Evolutionary conservation across 2,329 filamentous ascomycete species (phyloP), one percentile per base, ranked within the genome.

Genomic region (Celoporthe dispersa): DNA sequence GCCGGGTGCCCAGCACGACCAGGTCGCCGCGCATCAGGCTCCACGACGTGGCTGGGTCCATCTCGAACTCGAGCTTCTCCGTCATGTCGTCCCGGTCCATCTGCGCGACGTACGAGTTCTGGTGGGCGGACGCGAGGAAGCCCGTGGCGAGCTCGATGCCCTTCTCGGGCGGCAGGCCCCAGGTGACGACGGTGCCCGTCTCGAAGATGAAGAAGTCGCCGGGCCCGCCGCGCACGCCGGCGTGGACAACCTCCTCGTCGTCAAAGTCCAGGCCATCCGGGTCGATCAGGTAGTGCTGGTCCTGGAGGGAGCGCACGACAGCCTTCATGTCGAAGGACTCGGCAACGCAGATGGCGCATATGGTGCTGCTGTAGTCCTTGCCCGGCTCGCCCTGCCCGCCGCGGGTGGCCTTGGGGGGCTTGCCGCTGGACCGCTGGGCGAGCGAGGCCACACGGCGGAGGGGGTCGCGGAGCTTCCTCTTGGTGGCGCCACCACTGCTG

Each of bases 181-280:
- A 99, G 33, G 93, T 91, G 7, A 98, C 96, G 9, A 98, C 87
- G 16, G 94, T 97, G 14, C 96, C 96, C 0, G 94, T 97, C 11
- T 95, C 94, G 74, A 99, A 99, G 69, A 99, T 91, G 78, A 98
- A 98, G 65, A 98, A 89, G 81, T 99, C 96, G 44, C 94, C 94
- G 70, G 86, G 83, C 11, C 85, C 84, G 77, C 88, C 87, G 70
- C 86, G 83, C 19, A 85, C 85, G 66, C 87, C 83, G 8, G 88
- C 89, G 76, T 91, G 89, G 64, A 91, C 86, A 7, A 91, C 88
- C 75, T 90, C 88, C 73, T 84, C 83, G 62, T 84, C 82, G 73
- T 90, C 87, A 74, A 91, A 90, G 19, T 84, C 86, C 16, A 86
- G 88, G 64, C 80, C 82, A 74, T 91, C 87, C 1, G 89, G 89